Percentiles rank a stretch among this genome's conserved stretches.
phyloP scores from a whole-genome alignment of 2,329 filamentous ascomycete species.

The Hymenotorrendiella dingleyae region DNA sequence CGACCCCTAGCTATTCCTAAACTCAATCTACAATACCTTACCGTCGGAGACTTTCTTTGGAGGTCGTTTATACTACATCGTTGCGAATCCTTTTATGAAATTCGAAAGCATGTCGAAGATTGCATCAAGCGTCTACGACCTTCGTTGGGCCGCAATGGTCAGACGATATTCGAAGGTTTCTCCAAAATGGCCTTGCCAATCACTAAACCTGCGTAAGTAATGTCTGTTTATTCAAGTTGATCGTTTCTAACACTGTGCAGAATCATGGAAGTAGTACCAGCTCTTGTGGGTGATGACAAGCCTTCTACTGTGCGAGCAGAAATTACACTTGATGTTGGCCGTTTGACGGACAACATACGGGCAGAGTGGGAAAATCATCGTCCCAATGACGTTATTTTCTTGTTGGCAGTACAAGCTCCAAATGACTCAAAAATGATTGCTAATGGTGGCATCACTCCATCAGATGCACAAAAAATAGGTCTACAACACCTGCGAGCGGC shows the following conservation, averaged over 20 bases:
- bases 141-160: slow-evolving; percentile 55
- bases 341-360: slow-evolving; percentile 68
- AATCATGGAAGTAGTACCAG: slow-evolving; percentile 77
- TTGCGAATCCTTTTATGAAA: slow-evolving; percentile 87
- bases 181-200: slow-evolving; percentile 91
- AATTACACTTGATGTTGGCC: slow-evolving; percentile 75
- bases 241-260: slow-evolving; percentile 28
- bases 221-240: slow-evolving; percentile 13
- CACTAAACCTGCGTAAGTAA: slow-evolving; percentile 58
- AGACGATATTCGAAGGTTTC: slow-evolving; percentile 71
- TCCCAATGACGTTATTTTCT: slow-evolving; percentile 82
- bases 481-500: slow-evolving; percentile 71
- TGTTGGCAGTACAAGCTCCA: slow-evolving; percentile 67
- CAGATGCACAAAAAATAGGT: slow-evolving; percentile 56
- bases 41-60: slow-evolving; percentile 95
- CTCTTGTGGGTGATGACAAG: slow-evolving; percentile 74
- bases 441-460: slow-evolving; percentile 46
- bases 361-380: slow-evolving; percentile 87
- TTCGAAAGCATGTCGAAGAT: slow-evolving; percentile 84
- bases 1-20: slow-evolving; percentile 87
- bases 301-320: slow-evolving; percentile 85
- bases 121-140: slow-evolving; percentile 75
- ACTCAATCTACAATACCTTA: slow-evolving; percentile 90
- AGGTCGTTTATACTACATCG: slow-evolving; percentile 84
- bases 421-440: slow-evolving; percentile 41